Percentiles rank a stretch among this genome's conserved stretches.
These are phyloP conservation scores for Verticillium isaacii DNA, from an alignment of 2,329 filamentous ascomycete species.

Conservation along the genomic window DNA sequence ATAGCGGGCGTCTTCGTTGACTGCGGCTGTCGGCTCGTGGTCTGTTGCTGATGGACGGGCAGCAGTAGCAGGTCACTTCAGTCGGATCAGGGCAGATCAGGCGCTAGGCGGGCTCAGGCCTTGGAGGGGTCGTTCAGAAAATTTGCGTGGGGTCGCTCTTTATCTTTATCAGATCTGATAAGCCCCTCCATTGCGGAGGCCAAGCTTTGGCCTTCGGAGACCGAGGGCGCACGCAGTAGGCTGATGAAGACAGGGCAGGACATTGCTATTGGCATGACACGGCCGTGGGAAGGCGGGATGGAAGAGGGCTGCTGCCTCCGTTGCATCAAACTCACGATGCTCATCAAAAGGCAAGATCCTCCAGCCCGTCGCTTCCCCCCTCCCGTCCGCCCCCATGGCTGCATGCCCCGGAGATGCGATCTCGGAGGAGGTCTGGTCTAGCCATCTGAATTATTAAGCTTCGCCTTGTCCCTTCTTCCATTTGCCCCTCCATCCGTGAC, in stretches of 20 bases:
- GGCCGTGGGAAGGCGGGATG: background rate
- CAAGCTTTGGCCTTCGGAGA: background rate
- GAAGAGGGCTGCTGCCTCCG: background rate
- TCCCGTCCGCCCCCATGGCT: background rate
- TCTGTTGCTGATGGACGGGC: background rate
- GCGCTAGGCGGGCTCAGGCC: background rate
- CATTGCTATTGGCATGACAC: background rate
- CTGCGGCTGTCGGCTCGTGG: background rate
- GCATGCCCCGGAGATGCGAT: constrained; percentile 8
- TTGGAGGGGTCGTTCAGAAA: constrained; percentile 6
- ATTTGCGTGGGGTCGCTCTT: constrained; percentile 2
- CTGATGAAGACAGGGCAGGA: background rate
- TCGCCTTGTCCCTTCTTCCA: background rate
- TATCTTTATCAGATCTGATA: constrained; percentile 4
- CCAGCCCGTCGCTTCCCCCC: background rate
- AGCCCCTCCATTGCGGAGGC: constrained; percentile 1
- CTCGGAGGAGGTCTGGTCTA: constrained; percentile 4
- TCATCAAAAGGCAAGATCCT: background rate
- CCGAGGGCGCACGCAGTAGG: constrained; percentile 6
- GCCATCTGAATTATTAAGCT: background rate
- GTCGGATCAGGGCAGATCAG: background rate
- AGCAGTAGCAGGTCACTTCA: background rate
- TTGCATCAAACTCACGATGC: background rate
- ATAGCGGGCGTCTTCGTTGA: background rate
- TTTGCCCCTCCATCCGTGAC: background rate